Evolutionary conservation across 257 asterid genomes (phyloP), one percentile per base, ranked within the genome.

Genomic region (Penstemon barbatus): DNA sequence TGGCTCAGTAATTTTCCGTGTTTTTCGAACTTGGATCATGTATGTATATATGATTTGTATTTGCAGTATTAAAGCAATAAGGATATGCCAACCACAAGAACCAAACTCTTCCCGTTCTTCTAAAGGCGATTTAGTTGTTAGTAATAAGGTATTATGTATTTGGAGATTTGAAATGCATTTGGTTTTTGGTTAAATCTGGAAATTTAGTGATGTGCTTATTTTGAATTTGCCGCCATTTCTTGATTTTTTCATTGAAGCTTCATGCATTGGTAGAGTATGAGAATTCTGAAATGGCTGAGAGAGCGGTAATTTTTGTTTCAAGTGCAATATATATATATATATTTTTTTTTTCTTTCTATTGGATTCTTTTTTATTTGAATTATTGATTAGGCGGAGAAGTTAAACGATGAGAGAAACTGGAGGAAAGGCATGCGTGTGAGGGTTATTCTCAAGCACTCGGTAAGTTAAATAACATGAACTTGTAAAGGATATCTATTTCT

Each of bases 81-180:
- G 98, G 4, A 87, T 94, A 71, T 91, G 97, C 76, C 99, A 91
- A 76, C 98, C 99, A 5, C 99, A 89, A 65, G 99, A 94, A 5
- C 92, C 84, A 50, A 85, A 79, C 13, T 64, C 91, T 8, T 81
- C 84, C 0, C 92, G 93, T n/a, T 64, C 95, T 19, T 65, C 90
- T 8, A 94, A 86, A 77, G 88, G 85, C 4, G 97, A 91, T 53
- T 53, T 78, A 56, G 87, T 89, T 40, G 81, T 91, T 75, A 94
- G 99, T 64, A 83, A 84, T 15, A 94, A 94, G 96, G 99, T 86
- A 79, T 2, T 86, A 79, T 2, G 42, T 25, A 25, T 25, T 2
- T 25, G 33, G 33, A 25, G 33, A 25, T 15, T 46, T 9, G 18
- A 41, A 18, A 6, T 25, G 33, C 33, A 25, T 25, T 25, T 25